Base-by-base conservation (phyloP, 2,329 filamentous ascomycete species). In the Diplodia intermedia region DNA sequence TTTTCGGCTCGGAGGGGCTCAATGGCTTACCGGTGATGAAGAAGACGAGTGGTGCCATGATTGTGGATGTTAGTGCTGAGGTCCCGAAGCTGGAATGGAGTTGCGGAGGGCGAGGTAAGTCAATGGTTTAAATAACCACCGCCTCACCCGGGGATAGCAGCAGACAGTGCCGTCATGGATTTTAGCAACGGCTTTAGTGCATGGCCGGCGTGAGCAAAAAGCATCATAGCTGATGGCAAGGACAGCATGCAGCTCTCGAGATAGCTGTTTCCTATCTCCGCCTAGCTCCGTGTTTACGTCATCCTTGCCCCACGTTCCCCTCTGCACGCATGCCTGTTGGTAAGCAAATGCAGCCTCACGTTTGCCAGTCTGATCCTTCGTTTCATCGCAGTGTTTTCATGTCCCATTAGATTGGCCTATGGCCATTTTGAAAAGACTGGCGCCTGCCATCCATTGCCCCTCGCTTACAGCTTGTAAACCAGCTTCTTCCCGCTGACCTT, bases 11-110 rank as follows among this genome's bases (percentile, higher is more conserved):
- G 12, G 12, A 29, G 2, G 40, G 15, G 18, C 15, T 26, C 23
- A 18, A 14, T 38, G 36, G 23, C 3, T 9, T 53, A 55, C 62
- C 62, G 50, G 62, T 65, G 67, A 83, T 82, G 72, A 83, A 76
- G 71, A 83, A 83, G 69, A 83, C 79, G 68, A 80, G 79, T 43
- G 80, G 79, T 65, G 80, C 72, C 79, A 82, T 82, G 31, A 14
- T 56, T 49, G 12, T 23, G 5, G 47, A n/a, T 29, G 1, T 15
- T 50, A 26, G n/a, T 36, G 60, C 9, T 20, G 20, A 26, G 15
- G 33, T 36, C 2, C 9, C 7, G 33, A 36, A 36, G 49, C 0
- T n/a, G 50, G 20, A 54, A n/a, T 15, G 33, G 20, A 43, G 15
- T 18, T 4, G 50, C 26, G n/a, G 12, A 20, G 20, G 20, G 1